Evolutionary conservation across 768 basidiomycete species (phyloP).

Genomic region (Lactarius pseudohatsudake): DNA sequence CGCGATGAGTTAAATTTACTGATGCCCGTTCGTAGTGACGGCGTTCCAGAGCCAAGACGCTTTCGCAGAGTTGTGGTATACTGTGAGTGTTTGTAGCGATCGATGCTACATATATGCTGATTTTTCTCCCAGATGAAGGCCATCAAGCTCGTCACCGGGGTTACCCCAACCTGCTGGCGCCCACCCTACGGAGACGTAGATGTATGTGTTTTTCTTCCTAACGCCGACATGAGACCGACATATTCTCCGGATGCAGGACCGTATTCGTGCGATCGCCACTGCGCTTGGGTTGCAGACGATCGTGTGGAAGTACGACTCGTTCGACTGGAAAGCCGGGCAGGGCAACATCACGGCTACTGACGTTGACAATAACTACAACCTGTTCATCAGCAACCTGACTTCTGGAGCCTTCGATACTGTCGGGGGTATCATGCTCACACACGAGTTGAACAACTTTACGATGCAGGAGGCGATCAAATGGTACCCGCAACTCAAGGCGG

Average conservation of each 20-base stretch:
- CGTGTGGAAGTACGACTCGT: conserved; percentile 68
- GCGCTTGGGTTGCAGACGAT: conserved; percentile 69
- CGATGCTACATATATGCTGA: neutral
- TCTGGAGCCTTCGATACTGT: conserved; percentile 17
- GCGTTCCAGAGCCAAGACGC: conserved; percentile 59
- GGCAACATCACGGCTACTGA: conserved; percentile 12
- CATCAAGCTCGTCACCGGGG: conserved; percentile 54
- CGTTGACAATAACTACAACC: conserved; percentile 18
- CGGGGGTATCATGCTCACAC: conserved; percentile 56
- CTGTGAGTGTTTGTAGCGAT: conserved; percentile 36
- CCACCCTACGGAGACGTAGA: conserved; percentile 72
- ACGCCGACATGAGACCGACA: neutral
- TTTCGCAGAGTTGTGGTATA: conserved; percentile 80
- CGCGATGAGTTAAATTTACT: neutral
- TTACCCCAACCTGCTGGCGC: conserved; percentile 60
- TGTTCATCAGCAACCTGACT: conserved; percentile 22
- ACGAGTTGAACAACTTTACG: conserved; percentile 61
- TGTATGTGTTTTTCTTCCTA: neutral
- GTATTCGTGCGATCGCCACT: conserved; percentile 69
- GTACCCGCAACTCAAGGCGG: conserved; percentile 45
- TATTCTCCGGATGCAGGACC: conserved; percentile 41
- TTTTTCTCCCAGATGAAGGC: conserved; percentile 42
- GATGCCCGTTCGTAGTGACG: conserved; percentile 45
- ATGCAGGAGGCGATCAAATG: conserved; percentile 59
- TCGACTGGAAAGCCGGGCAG: conserved; percentile 56